These are phyloP conservation scores for Akanthomyces dipterigenus DNA, from an alignment of 2,329 filamentous ascomycete genomes.

Conservation along the genomic window DNA sequence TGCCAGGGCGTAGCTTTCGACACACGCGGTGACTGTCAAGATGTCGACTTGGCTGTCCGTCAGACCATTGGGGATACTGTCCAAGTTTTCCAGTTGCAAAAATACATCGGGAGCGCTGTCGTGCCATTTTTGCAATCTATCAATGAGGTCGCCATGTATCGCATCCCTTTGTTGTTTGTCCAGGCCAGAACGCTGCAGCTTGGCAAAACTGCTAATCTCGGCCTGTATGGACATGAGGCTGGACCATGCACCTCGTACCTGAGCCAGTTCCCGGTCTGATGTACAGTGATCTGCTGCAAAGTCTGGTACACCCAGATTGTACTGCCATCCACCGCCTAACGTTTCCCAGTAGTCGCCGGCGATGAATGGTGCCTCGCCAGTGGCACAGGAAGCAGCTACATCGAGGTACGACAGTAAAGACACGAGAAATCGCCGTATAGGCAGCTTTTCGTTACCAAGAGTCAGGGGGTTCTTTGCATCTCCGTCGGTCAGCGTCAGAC, in stretches of 20 bases:
- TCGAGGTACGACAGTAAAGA: conserved; percentile 32
- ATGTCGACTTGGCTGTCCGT: conserved; percentile 9
- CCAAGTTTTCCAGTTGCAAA: not conserved
- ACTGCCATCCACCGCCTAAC: conserved; percentile 30
- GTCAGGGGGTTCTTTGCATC: not conserved
- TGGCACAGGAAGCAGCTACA: conserved; percentile 31
- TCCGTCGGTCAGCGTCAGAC: not conserved
- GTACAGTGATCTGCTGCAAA: conserved; percentile 1
- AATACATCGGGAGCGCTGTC: conserved; percentile 13
- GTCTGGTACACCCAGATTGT: conserved; percentile 20
- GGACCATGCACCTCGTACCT: conserved; percentile 17
- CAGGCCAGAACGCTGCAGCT: not conserved
- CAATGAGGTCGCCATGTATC: conserved; percentile 9
- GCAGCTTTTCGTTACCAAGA: not conserved
- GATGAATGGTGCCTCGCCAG: conserved; percentile 29
- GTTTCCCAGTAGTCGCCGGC: conserved; percentile 32
- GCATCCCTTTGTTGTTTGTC: conserved; percentile 7
- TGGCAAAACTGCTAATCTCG: conserved; percentile 14
- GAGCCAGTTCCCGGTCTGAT: conserved; percentile 10
- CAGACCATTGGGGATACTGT: not conserved
- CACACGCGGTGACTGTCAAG: conserved; percentile 13
- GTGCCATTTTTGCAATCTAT: conserved; percentile 15
- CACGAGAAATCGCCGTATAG: conserved; percentile 25
- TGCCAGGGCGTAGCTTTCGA: conserved; percentile 13
- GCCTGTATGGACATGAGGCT: conserved; percentile 17